Percentiles rank a stretch among this genome's conserved stretches.
Evolutionary conservation across 208 protist species (phyloP).

Genomic region (Leishmania gerbilli): DNA sequence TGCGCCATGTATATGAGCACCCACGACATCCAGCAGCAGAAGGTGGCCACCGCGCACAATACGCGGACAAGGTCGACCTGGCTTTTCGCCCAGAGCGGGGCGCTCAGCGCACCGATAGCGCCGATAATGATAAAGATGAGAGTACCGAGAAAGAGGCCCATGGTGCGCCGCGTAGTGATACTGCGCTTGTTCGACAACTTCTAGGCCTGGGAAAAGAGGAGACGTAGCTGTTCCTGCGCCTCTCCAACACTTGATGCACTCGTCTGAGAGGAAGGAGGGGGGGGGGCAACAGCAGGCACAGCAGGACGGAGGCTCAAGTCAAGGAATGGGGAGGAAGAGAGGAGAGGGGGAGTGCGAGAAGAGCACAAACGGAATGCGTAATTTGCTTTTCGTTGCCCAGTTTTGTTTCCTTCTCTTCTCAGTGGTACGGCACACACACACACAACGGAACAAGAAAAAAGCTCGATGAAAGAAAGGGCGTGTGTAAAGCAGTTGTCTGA

Average conservation of each 20-base stretch:
- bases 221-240: not conserved
- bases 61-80: slow-evolving; percentile 86
- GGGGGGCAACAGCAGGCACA: not conserved
- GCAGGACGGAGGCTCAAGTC: not conserved
- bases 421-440: too few relatives aligned
- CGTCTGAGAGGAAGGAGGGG: not conserved
- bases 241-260: not conserved
- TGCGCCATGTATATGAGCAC: slow-evolving; percentile 94
- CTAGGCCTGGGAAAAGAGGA: not conserved
- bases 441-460: not conserved
- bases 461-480: not conserved
- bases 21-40: slow-evolving; percentile 94
- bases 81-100: slow-evolving; percentile 80
- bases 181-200: not conserved
- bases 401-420: not conserved
- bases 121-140: slow-evolving; percentile 71
- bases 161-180: slow-evolving; percentile 16
- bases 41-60: slow-evolving; percentile 61
- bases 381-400: not conserved
- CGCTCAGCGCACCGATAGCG: slow-evolving; percentile 48
- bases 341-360: not conserved
- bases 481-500: not conserved
- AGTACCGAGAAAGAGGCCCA: slow-evolving; percentile 78
- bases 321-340: not conserved
- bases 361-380: not conserved